A percentile compares a stretch with the other conserved stretches of the same genome.
These are phyloP conservation scores for Rhizopus delemar DNA, from an alignment of 371 early-diverging fungal species.

Conservation along the genomic window DNA sequence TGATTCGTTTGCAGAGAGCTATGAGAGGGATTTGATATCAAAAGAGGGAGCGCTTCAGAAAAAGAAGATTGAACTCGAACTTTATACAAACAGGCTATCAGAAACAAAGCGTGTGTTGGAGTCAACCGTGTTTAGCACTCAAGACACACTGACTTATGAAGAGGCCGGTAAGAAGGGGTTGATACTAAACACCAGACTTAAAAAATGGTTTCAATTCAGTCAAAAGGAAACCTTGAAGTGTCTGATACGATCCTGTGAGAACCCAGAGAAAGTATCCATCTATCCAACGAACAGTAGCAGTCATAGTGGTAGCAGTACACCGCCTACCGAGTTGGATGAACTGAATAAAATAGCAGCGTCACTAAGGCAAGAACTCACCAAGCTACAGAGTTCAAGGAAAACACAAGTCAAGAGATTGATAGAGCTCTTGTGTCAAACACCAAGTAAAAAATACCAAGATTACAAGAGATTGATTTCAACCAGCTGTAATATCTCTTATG, in stretches of 20 bases:
- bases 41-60: conserved; percentile 25
- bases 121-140: neutral
- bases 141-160: conserved; percentile 8
- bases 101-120: conserved; percentile 21
- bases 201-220: conserved; percentile 18
- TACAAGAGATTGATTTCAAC: conserved; percentile 51
- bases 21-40: conserved; percentile 36
- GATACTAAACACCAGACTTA: conserved; percentile 13
- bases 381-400: conserved; percentile 17
- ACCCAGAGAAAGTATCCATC: no score
- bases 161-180: conserved; percentile 1
- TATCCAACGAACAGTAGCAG: no score
- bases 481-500: conserved; percentile 48
- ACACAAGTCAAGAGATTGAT: conserved; percentile 24
- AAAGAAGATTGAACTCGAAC: conserved; percentile 28
- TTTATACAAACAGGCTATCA: conserved; percentile 23
- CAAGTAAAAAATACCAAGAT: conserved; percentile 43
- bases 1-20: conserved; percentile 37
- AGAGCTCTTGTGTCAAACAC: conserved; percentile 23
- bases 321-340: conserved; percentile 2
- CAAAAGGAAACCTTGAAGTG: conserved; percentile 18
- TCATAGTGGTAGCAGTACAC: neutral
- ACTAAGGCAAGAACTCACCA: conserved; percentile 10
- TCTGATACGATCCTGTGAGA: neutral
- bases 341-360: conserved; percentile 1